A percentile compares a stretch with the other conserved stretches of the same genome.
Conservation (phyloP, 2,329 filamentous ascomycete species). For the Fusarium ramigenum region DNA sequence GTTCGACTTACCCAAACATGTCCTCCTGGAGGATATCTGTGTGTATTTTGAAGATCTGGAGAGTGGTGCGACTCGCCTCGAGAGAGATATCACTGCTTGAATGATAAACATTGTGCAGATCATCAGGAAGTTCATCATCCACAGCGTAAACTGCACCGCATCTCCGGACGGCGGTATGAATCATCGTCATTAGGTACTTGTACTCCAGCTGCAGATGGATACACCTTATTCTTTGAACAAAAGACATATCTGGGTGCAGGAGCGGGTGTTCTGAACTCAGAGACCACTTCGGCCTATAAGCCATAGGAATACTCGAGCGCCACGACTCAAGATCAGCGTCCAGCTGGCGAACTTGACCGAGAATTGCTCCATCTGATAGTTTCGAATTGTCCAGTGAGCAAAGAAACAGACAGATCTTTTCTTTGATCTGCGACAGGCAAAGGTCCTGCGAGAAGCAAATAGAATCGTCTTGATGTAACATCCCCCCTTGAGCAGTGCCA, state of each 20-base stretch:
- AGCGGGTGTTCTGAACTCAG: not conserved
- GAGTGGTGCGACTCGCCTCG: not conserved
- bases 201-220: not conserved
- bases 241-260: not conserved
- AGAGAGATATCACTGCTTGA: slow-evolving; percentile 4
- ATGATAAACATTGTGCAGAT: not conserved
- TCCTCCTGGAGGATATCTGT: not conserved
- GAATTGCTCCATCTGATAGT: not conserved
- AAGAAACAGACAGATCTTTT: not conserved
- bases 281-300: not conserved
- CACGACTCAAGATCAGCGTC: not conserved
- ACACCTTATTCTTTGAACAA: not conserved
- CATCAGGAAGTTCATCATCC: not conserved
- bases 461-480: fast-evolving
- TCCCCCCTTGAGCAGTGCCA: not conserved
- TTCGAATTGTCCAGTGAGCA: not conserved
- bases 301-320: not conserved
- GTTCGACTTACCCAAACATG: not conserved
- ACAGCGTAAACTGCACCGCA: not conserved
- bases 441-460: not conserved
- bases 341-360: not conserved
- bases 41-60: not conserved
- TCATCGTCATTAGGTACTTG: not conserved
- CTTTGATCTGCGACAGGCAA: not conserved
- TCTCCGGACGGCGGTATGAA: not conserved